Percentiles rank a stretch among this genome's conserved stretches.
Evolutionary conservation across 192 early-diverging fungal genomes (phyloP).

Genomic region (Cetraspora pellucida): DNA sequence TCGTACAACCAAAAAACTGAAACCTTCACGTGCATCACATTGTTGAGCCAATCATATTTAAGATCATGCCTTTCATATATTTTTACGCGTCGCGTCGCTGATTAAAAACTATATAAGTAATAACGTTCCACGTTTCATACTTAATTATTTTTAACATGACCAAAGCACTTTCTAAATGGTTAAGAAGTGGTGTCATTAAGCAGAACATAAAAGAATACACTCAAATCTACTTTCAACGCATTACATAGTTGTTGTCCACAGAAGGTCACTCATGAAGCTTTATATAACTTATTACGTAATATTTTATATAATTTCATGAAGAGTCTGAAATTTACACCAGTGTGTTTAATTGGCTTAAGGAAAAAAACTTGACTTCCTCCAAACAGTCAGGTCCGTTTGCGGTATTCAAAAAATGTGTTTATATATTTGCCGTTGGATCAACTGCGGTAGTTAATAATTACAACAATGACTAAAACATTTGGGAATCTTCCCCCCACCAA

Average conservation of each 20-base stretch:
- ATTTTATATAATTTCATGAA: slow-evolving; percentile 6
- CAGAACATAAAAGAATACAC: slow-evolving; percentile 16
- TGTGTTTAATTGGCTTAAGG: neutral
- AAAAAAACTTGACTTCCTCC: neutral
- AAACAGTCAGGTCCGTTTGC: neutral
- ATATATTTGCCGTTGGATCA: neutral
- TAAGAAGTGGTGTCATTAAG: slow-evolving; percentile 4
- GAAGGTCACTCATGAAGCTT: neutral
- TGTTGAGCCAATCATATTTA: too few relatives aligned
- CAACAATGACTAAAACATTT: neutral
- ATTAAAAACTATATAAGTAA: too few relatives aligned
- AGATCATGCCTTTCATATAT: too few relatives aligned
- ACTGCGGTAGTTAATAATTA: neutral
- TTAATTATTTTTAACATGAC: too few relatives aligned
- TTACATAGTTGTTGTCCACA: neutral
- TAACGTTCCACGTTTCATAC: too few relatives aligned
- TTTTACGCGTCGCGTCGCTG: too few relatives aligned
- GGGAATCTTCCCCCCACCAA: neutral
- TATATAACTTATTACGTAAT: neutral
- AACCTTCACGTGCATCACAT: too few relatives aligned
- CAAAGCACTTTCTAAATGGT: slow-evolving; percentile 17
- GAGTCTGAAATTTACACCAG: neutral
- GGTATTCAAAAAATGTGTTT: neutral
- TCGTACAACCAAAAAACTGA: too few relatives aligned
- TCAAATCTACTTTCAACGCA: neutral